phyloP scores from a whole-genome alignment of 768 basidiomycete species.

The Daedaleopsis nitida region DNA sequence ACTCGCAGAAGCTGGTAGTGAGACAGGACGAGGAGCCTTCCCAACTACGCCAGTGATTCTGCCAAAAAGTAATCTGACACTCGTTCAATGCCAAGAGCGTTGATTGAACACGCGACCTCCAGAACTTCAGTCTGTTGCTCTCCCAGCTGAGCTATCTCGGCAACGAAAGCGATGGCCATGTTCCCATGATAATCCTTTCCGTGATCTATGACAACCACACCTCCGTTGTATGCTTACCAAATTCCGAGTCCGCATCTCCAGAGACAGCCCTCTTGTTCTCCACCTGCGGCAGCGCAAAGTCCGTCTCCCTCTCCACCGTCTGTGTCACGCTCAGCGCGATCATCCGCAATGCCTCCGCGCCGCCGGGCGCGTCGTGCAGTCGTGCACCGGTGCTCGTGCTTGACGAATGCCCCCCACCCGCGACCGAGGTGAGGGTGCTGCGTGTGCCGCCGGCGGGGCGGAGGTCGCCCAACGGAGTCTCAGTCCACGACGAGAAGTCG shows the following conservation, averaged over 20 bases:
- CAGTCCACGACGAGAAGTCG: conserved; percentile 5
- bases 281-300: conserved; percentile 5
- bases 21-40: no score
- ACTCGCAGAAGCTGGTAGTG: no score
- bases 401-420: background rate
- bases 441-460: background rate
- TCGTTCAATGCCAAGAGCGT: conserved; percentile 21
- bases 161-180: conserved; percentile 2
- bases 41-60: no score
- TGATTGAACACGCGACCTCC: conserved; percentile 26
- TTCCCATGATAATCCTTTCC: no score
- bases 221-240: background rate
- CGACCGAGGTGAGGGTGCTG: background rate
- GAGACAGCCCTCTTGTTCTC: background rate
- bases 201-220: background rate
- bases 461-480: background rate
- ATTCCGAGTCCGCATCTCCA: background rate
- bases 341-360: conserved; percentile 3
- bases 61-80: background rate
- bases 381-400: no score
- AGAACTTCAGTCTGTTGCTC: conserved; percentile 39
- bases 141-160: conserved; percentile 40
- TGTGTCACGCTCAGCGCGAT: conserved; percentile 7
- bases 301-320: conserved; percentile 10
- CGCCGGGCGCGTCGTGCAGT: background rate